These are phyloP conservation scores for Candida ipomoeae DNA, from an alignment of 805 yeast species.

Conservation along the genomic window DNA sequence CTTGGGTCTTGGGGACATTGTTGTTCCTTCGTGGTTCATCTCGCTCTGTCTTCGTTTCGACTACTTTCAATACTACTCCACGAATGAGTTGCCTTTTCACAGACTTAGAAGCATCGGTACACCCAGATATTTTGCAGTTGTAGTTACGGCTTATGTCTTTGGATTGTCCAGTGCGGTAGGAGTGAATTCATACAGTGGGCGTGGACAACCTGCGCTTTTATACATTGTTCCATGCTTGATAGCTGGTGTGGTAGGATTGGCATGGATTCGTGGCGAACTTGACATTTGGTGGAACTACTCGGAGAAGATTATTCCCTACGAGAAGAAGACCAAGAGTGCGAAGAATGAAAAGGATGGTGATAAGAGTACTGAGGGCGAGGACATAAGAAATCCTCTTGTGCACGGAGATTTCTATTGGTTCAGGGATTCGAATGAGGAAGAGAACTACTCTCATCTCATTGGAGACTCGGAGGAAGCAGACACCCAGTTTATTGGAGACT, in stretches of 20 bases:
- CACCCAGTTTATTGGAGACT: constrained; percentile 4
- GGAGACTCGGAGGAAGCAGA: constrained; percentile 6
- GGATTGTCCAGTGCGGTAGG: constrained; percentile 43
- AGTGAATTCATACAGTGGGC: constrained; percentile 34
- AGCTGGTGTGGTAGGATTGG: constrained; percentile 29
- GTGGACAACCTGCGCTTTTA: constrained; percentile 66
- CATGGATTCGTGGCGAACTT: constrained; percentile 41
- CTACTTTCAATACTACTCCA: constrained; percentile 27
- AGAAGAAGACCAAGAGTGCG: not conserved
- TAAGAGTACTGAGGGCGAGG: not conserved
- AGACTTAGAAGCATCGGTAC: constrained; percentile 33
- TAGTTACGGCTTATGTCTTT: constrained; percentile 45
- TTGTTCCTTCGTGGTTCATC: constrained; percentile 53
- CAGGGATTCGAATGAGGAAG: constrained; percentile 8
- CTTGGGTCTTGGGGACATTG: constrained; percentile 65
- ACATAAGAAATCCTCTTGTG: no score
- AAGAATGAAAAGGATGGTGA: not conserved
- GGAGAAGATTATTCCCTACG: constrained; percentile 24
- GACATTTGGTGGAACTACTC: constrained; percentile 34
- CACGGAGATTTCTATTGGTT: not conserved
- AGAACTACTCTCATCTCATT: constrained; percentile 8
- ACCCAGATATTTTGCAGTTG: constrained; percentile 44
- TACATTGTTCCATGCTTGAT: constrained; percentile 53
- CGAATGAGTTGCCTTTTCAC: constrained; percentile 14
- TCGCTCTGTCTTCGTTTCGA: constrained; percentile 55